These are phyloP conservation scores for Podaxis sp. DNA, from an alignment of 768 basidiomycete genomes.

Conservation along the genomic window DNA sequence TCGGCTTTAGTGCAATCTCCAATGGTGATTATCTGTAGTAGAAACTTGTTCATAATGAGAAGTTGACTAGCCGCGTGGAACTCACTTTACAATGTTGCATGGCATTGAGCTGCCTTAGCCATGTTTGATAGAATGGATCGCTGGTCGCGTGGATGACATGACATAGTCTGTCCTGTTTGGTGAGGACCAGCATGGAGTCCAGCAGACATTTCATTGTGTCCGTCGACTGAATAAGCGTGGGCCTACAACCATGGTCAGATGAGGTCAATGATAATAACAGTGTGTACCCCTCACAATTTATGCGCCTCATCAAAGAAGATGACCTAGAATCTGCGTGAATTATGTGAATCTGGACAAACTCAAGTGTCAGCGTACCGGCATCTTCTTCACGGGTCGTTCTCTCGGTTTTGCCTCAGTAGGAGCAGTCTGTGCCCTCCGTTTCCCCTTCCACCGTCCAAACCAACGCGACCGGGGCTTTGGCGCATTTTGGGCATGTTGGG, in stretches of 20 bases:
- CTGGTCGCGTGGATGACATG: constrained; percentile 81
- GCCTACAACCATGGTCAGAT: constrained; percentile 33
- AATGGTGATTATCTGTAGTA: constrained; percentile 62
- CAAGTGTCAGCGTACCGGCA: constrained; percentile 44
- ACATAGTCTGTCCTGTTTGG: constrained; percentile 83
- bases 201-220: constrained; percentile 83
- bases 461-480: constrained; percentile 23
- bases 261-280: neutral
- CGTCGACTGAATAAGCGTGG: constrained; percentile 68
- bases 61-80: neutral
- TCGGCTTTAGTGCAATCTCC: constrained; percentile 77
- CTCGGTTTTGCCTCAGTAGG: constrained; percentile 28
- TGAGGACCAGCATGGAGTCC: constrained; percentile 82
- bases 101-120: constrained; percentile 74
- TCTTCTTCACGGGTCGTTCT: constrained; percentile 49
- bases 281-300: constrained; percentile 51
- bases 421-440: constrained; percentile 16
- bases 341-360: neutral
- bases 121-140: constrained; percentile 82
- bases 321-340: constrained; percentile 26
- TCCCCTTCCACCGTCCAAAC: constrained; percentile 28
- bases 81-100: constrained; percentile 79
- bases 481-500: constrained; percentile 21
- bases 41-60: neutral
- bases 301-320: constrained; percentile 87